Percentiles rank a stretch among this genome's conserved stretches.
phyloP scores from a whole-genome alignment of 768 basidiomycete genomes.

The Strobilomyces echinocephalus region DNA sequence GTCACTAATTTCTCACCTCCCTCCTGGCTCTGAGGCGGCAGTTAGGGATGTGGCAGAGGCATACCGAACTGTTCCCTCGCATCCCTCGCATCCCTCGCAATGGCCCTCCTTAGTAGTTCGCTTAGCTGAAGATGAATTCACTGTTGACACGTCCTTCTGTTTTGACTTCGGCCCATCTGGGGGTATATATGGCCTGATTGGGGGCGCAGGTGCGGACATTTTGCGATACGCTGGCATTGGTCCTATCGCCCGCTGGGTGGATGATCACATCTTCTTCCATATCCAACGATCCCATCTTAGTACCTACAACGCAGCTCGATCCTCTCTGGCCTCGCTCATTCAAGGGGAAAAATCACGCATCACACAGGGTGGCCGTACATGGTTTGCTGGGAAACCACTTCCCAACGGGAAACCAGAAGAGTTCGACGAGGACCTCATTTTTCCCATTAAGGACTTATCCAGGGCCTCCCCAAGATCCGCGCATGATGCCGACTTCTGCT shows the following conservation, averaged over 20 bases:
- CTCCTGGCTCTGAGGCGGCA: not conserved
- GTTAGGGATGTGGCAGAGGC: not conserved
- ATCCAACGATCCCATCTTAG: not conserved
- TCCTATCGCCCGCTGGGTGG: constrained; percentile 25
- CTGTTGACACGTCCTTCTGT: constrained; percentile 15
- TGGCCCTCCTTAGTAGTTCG: constrained; percentile 34
- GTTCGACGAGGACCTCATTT: not conserved
- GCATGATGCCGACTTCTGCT: not conserved
- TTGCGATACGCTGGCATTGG: constrained; percentile 15
- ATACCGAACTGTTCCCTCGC: not conserved
- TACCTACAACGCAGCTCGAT: not conserved
- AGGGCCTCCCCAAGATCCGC: accelerated
- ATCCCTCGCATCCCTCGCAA: not conserved
- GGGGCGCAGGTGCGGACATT: constrained; percentile 21
- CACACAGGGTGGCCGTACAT: not conserved
- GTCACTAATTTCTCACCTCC: not conserved
- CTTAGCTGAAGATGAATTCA: constrained; percentile 6
- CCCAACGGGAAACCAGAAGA: not conserved
- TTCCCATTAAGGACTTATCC: not conserved
- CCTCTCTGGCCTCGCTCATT: not conserved
- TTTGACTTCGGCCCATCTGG: constrained; percentile 24
- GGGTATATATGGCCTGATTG: constrained; percentile 25
- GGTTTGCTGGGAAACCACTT: not conserved
- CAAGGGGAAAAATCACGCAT: not conserved
- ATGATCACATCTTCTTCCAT: constrained; percentile 26